Percentiles rank a stretch among this genome's conserved stretches.
Evolutionary conservation across 192 early-diverging fungal genomes (phyloP).

Genomic region (Coemansia sp.): DNA sequence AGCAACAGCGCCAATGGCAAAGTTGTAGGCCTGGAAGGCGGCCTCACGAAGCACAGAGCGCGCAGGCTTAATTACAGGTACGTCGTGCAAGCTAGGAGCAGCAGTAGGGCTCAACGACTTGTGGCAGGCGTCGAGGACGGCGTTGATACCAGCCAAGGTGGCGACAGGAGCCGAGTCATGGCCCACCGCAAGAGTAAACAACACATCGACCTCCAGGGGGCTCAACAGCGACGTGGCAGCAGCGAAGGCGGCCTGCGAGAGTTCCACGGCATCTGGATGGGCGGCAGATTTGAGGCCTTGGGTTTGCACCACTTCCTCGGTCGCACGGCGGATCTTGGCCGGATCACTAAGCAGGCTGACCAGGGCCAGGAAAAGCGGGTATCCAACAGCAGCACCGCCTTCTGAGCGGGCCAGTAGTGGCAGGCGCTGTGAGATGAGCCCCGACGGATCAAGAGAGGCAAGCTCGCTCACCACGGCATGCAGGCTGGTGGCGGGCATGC

Average conservation of each 20-base stretch:
- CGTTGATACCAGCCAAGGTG: conserved; percentile 21
- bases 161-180: conserved; percentile 19
- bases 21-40: conserved; percentile 65
- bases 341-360: conserved; percentile 47
- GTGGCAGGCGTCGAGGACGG: conserved; percentile 24
- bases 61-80: not conserved
- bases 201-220: conserved; percentile 49
- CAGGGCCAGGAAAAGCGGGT: conserved; percentile 54
- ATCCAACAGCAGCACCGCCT: conserved; percentile 44
- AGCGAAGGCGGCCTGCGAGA: conserved; percentile 17
- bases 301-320: conserved; percentile 29
- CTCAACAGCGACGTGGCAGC: conserved; percentile 27
- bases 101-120: conserved; percentile 26
- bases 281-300: not conserved
- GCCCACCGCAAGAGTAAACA: conserved; percentile 47
- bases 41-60: conserved; percentile 44
- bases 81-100: conserved; percentile 10
- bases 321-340: conserved; percentile 43
- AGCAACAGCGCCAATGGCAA: conserved; percentile 82
- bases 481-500: conserved; percentile 45
- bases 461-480: conserved; percentile 27
- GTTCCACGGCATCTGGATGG: not conserved
- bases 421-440: conserved; percentile 29
- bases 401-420: conserved; percentile 38
- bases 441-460: conserved; percentile 27